phyloP scores from a whole-genome alignment of 1,284 basidiomycete genomes.

The Ustilago tritici region DNA sequence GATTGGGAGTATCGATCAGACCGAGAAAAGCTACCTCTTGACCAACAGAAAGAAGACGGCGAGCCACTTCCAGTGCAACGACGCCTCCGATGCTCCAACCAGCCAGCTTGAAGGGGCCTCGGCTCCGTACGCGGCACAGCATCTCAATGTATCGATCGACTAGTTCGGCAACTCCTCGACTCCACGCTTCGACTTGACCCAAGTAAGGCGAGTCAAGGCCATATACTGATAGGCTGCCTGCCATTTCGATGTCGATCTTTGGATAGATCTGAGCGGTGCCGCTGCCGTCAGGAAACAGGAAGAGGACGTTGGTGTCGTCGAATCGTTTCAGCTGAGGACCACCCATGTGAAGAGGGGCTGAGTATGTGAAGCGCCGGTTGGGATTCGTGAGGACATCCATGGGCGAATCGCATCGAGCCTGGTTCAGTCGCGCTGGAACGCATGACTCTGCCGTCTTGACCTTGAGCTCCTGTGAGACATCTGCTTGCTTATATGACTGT shows the following conservation, averaged over 20 bases:
- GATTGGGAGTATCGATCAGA: constrained; percentile 43
- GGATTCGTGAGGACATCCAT: constrained; percentile 38
- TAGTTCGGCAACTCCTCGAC: constrained; percentile 43
- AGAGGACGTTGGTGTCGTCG: constrained; percentile 25
- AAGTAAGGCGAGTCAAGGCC: constrained; percentile 51
- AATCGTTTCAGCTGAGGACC: constrained; percentile 24
- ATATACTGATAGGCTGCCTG: constrained; percentile 26
- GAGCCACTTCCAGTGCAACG: constrained; percentile 41
- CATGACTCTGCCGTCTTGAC: not conserved
- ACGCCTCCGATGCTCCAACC: constrained; percentile 57
- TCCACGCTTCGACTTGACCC: constrained; percentile 34
- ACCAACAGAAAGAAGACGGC: constrained; percentile 32
- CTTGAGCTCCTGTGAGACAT: not conserved
- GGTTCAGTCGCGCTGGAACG: not conserved
- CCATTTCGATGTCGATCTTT: constrained; percentile 4
- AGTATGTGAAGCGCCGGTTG: constrained; percentile 16
- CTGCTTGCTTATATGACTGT: not conserved
- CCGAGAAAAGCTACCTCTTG: constrained; percentile 31
- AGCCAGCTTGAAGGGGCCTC: constrained; percentile 36
- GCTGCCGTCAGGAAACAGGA: constrained; percentile 48
- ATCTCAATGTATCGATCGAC: constrained; percentile 40
- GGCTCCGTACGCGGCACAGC: constrained; percentile 24
- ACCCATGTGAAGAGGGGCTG: constrained; percentile 27
- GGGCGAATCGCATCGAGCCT: constrained; percentile 13
- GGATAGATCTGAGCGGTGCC: constrained; percentile 34